Evolutionary conservation across 306 rosid species (phyloP).

Genomic region (Pyrus pyrifolia): DNA sequence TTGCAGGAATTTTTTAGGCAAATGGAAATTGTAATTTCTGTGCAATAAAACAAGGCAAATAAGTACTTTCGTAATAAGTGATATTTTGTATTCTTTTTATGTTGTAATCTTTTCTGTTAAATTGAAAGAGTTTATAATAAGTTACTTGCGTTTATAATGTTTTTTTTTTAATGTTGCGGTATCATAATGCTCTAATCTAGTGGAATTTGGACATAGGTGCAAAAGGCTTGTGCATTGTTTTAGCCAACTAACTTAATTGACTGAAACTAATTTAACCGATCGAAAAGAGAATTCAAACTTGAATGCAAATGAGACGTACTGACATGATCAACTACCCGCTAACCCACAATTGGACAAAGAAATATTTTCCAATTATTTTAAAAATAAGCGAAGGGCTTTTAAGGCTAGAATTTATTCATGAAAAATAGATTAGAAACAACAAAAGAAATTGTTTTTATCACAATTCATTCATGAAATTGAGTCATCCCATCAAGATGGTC

Average conservation of each 20-base stretch:
- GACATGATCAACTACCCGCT: too few relatives aligned
- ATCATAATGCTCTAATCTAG: background rate
- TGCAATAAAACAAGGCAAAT: background rate
- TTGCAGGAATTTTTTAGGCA: background rate
- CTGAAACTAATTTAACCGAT: too few relatives aligned
- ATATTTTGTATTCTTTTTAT: background rate
- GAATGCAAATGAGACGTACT: too few relatives aligned
- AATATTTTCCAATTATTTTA: too few relatives aligned
- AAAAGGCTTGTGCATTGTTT: background rate
- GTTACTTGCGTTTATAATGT: background rate
- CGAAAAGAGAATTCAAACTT: too few relatives aligned
- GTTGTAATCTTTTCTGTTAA: background rate
- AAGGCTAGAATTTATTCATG: too few relatives aligned
- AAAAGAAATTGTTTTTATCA: background rate
- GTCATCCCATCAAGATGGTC: too few relatives aligned
- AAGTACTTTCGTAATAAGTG: background rate
- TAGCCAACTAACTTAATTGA: too few relatives aligned
- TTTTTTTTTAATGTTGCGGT: background rate
- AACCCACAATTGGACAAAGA: too few relatives aligned
- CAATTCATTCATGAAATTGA: too few relatives aligned
- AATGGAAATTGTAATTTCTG: slow-evolving; percentile 11
- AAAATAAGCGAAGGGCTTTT: too few relatives aligned
- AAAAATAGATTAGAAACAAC: background rate
- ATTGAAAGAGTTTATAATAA: background rate
- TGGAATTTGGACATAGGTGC: background rate